Percentiles rank a stretch among this genome's conserved stretches.
These are phyloP conservation scores for Diophrys sp. DNA, from an alignment of 73 alveolate genomes.

Conservation along the genomic window DNA sequence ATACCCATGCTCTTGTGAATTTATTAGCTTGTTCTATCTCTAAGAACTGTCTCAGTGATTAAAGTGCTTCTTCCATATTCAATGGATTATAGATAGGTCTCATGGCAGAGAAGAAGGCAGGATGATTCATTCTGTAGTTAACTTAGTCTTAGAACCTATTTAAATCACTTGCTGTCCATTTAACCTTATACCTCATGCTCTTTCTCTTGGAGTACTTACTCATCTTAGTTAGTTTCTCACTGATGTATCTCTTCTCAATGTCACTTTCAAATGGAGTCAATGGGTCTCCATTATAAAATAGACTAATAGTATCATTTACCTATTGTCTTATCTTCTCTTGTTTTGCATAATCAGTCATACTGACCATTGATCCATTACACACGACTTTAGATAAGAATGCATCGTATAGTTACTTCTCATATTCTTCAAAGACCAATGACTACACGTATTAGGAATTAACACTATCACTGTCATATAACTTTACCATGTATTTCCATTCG, in stretches of 20 bases:
- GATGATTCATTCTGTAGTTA: slow-evolving; percentile 67
- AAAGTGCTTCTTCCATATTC: slow-evolving; percentile 47
- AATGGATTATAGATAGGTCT: slow-evolving; percentile 62
- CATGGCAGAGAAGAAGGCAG: slow-evolving; percentile 55
- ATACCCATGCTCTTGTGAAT: slow-evolving; percentile 33
- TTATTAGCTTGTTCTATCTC: slow-evolving; percentile 32
- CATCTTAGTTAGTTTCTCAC: slow-evolving; percentile 51
- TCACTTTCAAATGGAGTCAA: slow-evolving; percentile 62
- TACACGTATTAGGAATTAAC: slow-evolving; percentile 59
- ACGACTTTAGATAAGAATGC: slow-evolving; percentile 52
- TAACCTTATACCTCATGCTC: slow-evolving; percentile 61
- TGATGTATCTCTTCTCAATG: slow-evolving; percentile 68
- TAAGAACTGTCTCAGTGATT: slow-evolving; percentile 25
- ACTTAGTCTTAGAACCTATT: slow-evolving; percentile 62
- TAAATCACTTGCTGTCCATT: slow-evolving; percentile 74
- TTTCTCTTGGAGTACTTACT: slow-evolving; percentile 41
- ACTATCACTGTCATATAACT: too few relatives aligned
- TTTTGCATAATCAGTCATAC: slow-evolving; percentile 48
- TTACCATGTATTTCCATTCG: too few relatives aligned
- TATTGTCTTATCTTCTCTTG: slow-evolving; percentile 50
- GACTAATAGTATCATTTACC: slow-evolving; percentile 31
- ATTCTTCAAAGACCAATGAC: slow-evolving; percentile 66
- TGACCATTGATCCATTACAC: slow-evolving; percentile 73
- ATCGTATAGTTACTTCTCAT: slow-evolving; percentile 71
- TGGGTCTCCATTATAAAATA: slow-evolving; percentile 72